These are phyloP conservation scores for Mastigamoeba balamuthi DNA, from an alignment of 78 protist species.

Conservation along the genomic window DNA sequence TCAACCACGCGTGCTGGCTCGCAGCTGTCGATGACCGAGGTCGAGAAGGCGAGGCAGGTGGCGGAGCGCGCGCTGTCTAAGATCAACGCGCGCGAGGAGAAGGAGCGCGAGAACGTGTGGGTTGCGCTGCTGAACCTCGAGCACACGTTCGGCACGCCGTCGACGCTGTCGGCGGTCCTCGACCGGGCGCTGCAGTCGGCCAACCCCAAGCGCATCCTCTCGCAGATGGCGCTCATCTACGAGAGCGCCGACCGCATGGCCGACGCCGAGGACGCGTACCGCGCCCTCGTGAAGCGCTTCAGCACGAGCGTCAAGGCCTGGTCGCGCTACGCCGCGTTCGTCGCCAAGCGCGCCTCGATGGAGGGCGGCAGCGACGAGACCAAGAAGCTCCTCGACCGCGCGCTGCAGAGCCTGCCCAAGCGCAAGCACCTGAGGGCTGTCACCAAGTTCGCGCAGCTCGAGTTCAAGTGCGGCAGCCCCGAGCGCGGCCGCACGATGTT, in stretches of 20 bases:
- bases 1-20: too few species aligned
- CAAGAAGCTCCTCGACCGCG: slow-evolving; percentile 9
- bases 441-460: slow-evolving; percentile 70
- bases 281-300: slow-evolving; percentile 41
- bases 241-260: slow-evolving; percentile 8
- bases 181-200: slow-evolving; percentile 37
- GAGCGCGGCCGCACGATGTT: slow-evolving; percentile 74
- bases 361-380: slow-evolving; percentile 11
- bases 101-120: slow-evolving; percentile 85
- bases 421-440: slow-evolving; percentile 56
- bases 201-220: slow-evolving; percentile 39
- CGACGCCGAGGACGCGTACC: slow-evolving; percentile 26
- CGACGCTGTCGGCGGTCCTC: slow-evolving; percentile 31
- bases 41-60: slow-evolving; percentile 76
- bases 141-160: slow-evolving; percentile 58
- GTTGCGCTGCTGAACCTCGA: slow-evolving; percentile 85
- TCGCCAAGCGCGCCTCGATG: not conserved
- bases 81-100: slow-evolving; percentile 36
- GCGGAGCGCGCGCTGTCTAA: slow-evolving; percentile 72
- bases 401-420: slow-evolving; percentile 38
- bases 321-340: slow-evolving; percentile 28
- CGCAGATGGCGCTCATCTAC: slow-evolving; percentile 16
- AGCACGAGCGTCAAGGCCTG: slow-evolving; percentile 38
- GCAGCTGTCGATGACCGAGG: slow-evolving; percentile 31
- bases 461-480: slow-evolving; percentile 76